phyloP scores from a whole-genome alignment of 2,329 filamentous ascomycete genomes.

The Tympanopsis confertula region DNA sequence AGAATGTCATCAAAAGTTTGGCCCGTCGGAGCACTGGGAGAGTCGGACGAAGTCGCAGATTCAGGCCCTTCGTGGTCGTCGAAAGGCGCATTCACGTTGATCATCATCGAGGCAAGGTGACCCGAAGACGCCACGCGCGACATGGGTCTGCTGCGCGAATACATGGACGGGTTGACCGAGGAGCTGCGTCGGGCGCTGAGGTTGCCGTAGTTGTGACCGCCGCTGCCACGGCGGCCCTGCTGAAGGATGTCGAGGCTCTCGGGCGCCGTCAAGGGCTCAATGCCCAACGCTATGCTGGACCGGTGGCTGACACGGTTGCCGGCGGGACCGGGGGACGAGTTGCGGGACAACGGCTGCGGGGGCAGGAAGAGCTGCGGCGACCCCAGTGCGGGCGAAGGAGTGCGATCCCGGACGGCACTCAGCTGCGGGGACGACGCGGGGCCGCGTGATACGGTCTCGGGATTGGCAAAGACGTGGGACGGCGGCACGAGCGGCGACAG shows the following conservation, averaged over 20 bases:
- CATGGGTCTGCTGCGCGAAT: no score
- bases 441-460: no score
- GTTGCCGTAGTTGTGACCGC: conserved; percentile 12
- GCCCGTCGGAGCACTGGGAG: conserved; percentile 9
- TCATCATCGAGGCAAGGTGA: not conserved
- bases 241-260: conserved; percentile 5
- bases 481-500: not conserved
- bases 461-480: no score
- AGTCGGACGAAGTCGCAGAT: conserved; percentile 7
- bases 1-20: conserved; percentile 21
- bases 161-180: no score
- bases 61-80: conserved; percentile 7
- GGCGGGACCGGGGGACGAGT: conserved; percentile 17
- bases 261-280: conserved; percentile 27
- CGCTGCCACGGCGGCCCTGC: conserved; percentile 9
- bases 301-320: conserved; percentile 18
- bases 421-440: not conserved
- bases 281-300: conserved; percentile 29
- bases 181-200: conserved; percentile 1
- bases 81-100: conserved; percentile 9
- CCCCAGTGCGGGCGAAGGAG: conserved; percentile 10
- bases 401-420: no score
- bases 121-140: not conserved
- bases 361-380: conserved; percentile 13
- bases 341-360: conserved; percentile 15